phyloP scores from a whole-genome alignment of 495 filamentous ascomycete species.

The Thermothielavioides terrestris region DNA sequence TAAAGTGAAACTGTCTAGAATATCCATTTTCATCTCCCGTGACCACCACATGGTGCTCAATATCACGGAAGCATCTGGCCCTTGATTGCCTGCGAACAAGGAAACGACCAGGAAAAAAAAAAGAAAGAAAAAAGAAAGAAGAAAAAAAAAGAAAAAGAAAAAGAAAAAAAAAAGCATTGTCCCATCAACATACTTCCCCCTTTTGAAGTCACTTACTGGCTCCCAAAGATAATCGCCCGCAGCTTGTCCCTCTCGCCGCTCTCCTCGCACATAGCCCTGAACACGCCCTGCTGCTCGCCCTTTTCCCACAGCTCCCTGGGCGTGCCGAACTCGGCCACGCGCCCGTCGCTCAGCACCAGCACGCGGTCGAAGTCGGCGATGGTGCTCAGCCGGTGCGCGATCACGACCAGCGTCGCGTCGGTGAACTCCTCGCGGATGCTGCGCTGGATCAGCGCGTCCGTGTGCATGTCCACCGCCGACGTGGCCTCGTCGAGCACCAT shows the following conservation, averaged over 20 bases:
- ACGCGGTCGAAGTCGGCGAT: slow-evolving; percentile 83
- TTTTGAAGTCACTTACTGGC: slow-evolving; percentile 8
- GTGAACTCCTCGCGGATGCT: slow-evolving; percentile 74
- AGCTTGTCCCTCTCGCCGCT: slow-evolving; percentile 62
- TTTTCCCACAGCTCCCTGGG: slow-evolving; percentile 59
- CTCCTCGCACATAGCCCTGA: slow-evolving; percentile 64
- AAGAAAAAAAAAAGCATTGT: neutral
- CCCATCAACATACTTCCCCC: neutral
- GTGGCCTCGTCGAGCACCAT: slow-evolving; percentile 91
- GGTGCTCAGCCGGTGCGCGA: slow-evolving; percentile 79
- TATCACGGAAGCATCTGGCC: too few relatives aligned
- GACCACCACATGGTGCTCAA: too few relatives aligned
- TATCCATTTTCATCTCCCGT: too few relatives aligned
- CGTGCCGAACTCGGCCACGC: slow-evolving; percentile 62
- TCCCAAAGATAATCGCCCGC: slow-evolving; percentile 44
- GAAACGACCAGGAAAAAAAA: too few relatives aligned
- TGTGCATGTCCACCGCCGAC: slow-evolving; percentile 79
- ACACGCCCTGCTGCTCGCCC: slow-evolving; percentile 42
- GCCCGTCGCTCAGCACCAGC: slow-evolving; percentile 69
- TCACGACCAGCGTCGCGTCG: slow-evolving; percentile 71
- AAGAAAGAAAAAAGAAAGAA: too few relatives aligned
- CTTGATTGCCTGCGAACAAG: too few relatives aligned
- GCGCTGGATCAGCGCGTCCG: slow-evolving; percentile 72
- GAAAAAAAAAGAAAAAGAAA: neutral
- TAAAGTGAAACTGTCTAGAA: too few relatives aligned